phyloP scores from a whole-genome alignment of 495 filamentous ascomycete genomes.

The Bryoglossum gracile region DNA sequence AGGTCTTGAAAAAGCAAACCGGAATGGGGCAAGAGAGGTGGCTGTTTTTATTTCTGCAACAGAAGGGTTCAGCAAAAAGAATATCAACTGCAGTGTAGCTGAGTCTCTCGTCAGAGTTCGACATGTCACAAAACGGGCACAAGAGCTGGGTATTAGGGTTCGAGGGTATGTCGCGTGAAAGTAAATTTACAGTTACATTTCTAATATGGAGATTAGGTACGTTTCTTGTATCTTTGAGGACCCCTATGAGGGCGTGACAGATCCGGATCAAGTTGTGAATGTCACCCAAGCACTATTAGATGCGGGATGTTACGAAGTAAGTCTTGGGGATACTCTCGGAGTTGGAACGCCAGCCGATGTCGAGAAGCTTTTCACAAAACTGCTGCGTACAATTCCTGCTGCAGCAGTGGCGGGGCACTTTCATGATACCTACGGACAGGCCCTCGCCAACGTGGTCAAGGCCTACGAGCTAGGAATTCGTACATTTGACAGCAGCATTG shows the following conservation, averaged over 20 bases:
- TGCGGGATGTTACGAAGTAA: constrained; percentile 39
- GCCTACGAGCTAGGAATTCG: constrained; percentile 34
- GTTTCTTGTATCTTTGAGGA: constrained; percentile 40
- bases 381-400: constrained; percentile 27
- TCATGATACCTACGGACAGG: constrained; percentile 41
- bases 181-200: neutral
- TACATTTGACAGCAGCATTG: constrained; percentile 39
- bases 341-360: constrained; percentile 32
- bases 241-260: constrained; percentile 33
- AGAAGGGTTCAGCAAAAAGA: constrained; percentile 37
- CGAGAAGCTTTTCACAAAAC: constrained; percentile 26
- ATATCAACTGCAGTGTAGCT: constrained; percentile 37
- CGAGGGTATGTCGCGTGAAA: constrained; percentile 30
- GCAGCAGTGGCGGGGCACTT: constrained; percentile 37
- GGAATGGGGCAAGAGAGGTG: constrained; percentile 31
- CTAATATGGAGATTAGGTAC: constrained; percentile 26
- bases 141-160: constrained; percentile 23
- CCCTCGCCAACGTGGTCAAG: constrained; percentile 36
- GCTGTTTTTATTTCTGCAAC: constrained; percentile 39
- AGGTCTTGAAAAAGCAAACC: constrained; percentile 31
- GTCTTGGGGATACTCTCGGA: constrained; percentile 39
- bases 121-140: constrained; percentile 24
- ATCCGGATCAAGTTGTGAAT: constrained; percentile 28
- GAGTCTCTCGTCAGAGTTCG: constrained; percentile 28
- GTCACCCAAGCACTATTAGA: constrained; percentile 30